Conservation (phyloP, 208 protist species). For the Wallacemonas rigidus region DNA sequence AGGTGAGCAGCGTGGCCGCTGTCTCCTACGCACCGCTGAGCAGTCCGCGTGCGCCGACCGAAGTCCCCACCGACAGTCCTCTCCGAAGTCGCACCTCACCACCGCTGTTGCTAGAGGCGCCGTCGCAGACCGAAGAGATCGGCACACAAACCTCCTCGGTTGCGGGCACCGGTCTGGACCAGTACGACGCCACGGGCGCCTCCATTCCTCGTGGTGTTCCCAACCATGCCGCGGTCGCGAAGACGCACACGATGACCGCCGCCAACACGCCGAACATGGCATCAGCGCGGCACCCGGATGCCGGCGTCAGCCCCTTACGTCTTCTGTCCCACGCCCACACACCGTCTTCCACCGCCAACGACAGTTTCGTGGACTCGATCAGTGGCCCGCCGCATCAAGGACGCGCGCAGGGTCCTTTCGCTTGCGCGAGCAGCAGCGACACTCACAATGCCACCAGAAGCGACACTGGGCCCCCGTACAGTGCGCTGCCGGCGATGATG, state of each 20-base stretch:
- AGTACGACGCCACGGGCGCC: too few relatives aligned
- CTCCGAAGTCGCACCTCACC: slow-evolving; percentile 8
- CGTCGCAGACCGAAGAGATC: background rate
- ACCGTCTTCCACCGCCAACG: slow-evolving; percentile 5
- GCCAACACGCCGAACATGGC: background rate
- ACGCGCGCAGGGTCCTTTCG: background rate
- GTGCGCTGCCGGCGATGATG: background rate
- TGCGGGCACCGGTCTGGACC: too few relatives aligned
- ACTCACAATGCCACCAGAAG: too few relatives aligned
- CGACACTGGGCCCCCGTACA: background rate
- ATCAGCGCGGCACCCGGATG: background rate
- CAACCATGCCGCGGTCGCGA: background rate
- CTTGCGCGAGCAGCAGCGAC: too few relatives aligned
- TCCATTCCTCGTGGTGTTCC: too few relatives aligned
- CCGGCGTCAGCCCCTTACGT: background rate
- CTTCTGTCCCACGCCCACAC: slow-evolving; percentile 1
- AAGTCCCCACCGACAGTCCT: background rate
- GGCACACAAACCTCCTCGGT: background rate
- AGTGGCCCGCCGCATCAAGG: background rate
- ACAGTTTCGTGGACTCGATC: slow-evolving; percentile 7
- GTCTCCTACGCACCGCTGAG: background rate
- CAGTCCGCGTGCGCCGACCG: slow-evolving; percentile 9
- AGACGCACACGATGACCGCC: background rate
- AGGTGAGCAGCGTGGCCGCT: background rate
- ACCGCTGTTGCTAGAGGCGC: background rate